Base-by-base conservation (phyloP, 768 basidiomycete genomes). In the Suillus clintonianus region DNA sequence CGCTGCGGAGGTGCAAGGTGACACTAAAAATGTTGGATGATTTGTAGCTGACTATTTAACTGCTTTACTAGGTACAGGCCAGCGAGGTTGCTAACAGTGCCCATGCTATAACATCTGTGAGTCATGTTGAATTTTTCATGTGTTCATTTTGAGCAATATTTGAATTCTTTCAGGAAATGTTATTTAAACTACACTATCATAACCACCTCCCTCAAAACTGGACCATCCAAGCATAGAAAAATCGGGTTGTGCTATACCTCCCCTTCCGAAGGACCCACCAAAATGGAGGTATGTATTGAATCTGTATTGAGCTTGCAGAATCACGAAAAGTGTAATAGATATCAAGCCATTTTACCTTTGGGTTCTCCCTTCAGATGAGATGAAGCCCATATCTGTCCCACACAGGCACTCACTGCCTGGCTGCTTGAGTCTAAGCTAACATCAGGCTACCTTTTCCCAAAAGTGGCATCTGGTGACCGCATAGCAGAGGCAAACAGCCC, bases 301-400 rank as follows among this genome's bases (percentile, higher is more conserved):
- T 39, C 37, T 39, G 37, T 39, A 11, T 14, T 39, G 37, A n/a
- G n/a, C n/a, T n/a, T n/a, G n/a, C n/a, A n/a, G n/a, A n/a, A n/a
- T n/a, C n/a, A n/a, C n/a, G n/a, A n/a, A n/a, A n/a, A n/a, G n/a
- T n/a, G n/a, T n/a, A n/a, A n/a, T 41, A 41, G 39, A 41, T 17
- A 41, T 41, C 39, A 41, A 41, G 15, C 39, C 15, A 0, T 41
- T 41, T 17, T 17, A 45, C 43, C 43, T 45, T 7, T 45, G 43
- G 43, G 8, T 11, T 11, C 43, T 45, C 0, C 70, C 70, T 1
- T 54, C 68, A 1, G 60, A 69, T 4, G 68, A 77, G n/a, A n/a
- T n/a, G n/a, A n/a, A 32, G 71, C 72, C 2, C 73, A 79, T 62
- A 55, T 80, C 5, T 80, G 79, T 56, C 72, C 76, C 17, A 74